Conservation (phyloP, 2,329 filamentous ascomycete species). For the Rhexocercosporidium sp. region DNA sequence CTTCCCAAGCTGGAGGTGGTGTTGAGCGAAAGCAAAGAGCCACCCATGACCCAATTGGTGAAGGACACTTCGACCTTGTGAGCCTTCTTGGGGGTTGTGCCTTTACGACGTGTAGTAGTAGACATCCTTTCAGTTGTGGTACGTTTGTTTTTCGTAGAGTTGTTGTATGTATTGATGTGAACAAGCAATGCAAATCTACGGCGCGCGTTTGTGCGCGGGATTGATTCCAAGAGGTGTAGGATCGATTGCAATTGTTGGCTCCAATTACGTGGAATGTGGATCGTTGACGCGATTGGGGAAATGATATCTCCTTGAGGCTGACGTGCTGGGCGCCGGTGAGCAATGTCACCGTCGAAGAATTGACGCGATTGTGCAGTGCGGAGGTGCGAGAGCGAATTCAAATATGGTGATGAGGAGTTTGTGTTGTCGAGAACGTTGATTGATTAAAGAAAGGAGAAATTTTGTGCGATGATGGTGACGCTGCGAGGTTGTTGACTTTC, state of each 20-base stretch:
- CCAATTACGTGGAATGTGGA: too few relatives aligned
- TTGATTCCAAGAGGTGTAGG: neutral
- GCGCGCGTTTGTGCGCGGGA: neutral
- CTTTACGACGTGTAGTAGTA: neutral
- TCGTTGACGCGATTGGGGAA: too few relatives aligned
- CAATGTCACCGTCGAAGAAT: too few relatives aligned
- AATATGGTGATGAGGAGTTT: neutral
- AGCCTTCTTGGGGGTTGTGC: constrained; percentile 17
- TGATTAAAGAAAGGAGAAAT: neutral
- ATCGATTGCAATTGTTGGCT: neutral
- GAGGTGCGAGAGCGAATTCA: too few relatives aligned
- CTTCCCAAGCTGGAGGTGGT: constrained; percentile 9
- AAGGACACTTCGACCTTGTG: constrained; percentile 37
- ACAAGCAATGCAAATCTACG: neutral
- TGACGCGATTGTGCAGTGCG: too few relatives aligned
- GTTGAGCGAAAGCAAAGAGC: constrained; percentile 31
- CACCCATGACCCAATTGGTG: constrained; percentile 40
- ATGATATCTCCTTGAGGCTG: too few relatives aligned
- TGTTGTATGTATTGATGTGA: neutral
- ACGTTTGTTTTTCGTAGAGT: neutral
- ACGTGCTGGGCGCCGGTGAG: too few relatives aligned
- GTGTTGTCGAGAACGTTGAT: neutral
- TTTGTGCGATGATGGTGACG: neutral
- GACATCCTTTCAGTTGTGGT: neutral
- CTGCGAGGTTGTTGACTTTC: neutral